Percentiles rank a stretch among this genome's conserved stretches.
Evolutionary conservation across 2,329 filamentous ascomycete species (phyloP).

Genomic region (Pestalotiopsis sp.): DNA sequence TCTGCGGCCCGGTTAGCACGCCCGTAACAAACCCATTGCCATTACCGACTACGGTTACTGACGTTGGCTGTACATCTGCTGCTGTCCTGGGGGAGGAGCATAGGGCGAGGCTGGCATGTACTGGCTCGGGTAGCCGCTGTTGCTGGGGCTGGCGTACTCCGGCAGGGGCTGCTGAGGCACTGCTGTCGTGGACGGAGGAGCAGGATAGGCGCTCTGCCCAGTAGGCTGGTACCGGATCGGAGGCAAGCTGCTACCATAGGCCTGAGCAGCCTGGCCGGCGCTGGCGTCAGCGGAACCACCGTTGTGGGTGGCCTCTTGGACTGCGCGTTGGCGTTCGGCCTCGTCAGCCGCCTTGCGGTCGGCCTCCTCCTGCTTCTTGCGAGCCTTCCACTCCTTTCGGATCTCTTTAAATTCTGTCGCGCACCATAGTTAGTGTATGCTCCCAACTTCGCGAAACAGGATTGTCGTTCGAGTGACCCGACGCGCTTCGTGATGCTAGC

Average conservation of each 20-base stretch:
- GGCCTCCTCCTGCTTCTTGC: slow-evolving; percentile 98
- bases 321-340: slow-evolving; percentile 67
- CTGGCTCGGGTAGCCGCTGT: slow-evolving; percentile 61
- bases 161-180: slow-evolving; percentile 37
- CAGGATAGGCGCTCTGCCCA: slow-evolving; percentile 60
- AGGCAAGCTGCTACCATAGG: slow-evolving; percentile 65
- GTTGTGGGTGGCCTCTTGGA: slow-evolving; percentile 45
- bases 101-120: slow-evolving; percentile 47
- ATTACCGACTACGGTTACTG: slow-evolving; percentile 28
- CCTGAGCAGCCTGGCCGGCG: slow-evolving; percentile 58
- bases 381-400: slow-evolving; percentile 97
- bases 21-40: slow-evolving; percentile 12
- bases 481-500: not conserved
- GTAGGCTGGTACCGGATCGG: slow-evolving; percentile 73
- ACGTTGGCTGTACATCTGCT: slow-evolving; percentile 65
- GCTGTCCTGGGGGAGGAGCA: slow-evolving; percentile 58
- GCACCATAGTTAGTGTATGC: slow-evolving; percentile 27
- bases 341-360: slow-evolving; percentile 90
- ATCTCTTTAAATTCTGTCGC: slow-evolving; percentile 95
- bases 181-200: slow-evolving; percentile 56
- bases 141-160: slow-evolving; percentile 50
- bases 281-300: slow-evolving; percentile 52
- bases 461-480: not conserved
- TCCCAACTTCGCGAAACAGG: not conserved
- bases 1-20: slow-evolving; percentile 15